Base-by-base conservation (phyloP, 768 basidiomycete species). In the Pholiota molesta region DNA sequence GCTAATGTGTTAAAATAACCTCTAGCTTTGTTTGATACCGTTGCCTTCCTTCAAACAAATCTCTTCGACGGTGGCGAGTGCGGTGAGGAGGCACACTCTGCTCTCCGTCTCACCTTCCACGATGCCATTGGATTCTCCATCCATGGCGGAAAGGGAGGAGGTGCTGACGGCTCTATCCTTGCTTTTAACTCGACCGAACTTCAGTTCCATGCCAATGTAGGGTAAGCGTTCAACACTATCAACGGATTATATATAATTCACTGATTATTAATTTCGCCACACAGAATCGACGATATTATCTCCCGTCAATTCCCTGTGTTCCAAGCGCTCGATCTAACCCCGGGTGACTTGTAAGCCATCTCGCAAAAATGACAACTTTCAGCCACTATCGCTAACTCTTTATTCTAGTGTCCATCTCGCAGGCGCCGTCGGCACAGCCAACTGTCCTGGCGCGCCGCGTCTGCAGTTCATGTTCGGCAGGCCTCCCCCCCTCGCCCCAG, bases 361-460 rank as follows among this genome's bases (percentile, higher is more conserved):
- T 8, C n/a, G 11, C 31, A 37, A 19, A 21, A 9, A 28, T 31
- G 31, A 31, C 31, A 26, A 26, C 6, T n/a, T 31, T 9, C 31
- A 2, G 1, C 31, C 9, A 9, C 31, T 9, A 31, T 31, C 31
- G n/a, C 42, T 17, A 6, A 54, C 26, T 1, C 7, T 17, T 52
- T 59, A 28, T 11, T 23, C n/a, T 21, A 68, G 68, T 29, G 56
- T 69, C 14, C 68, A 69, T 39, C 64, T 69, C 21, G 68, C 68
- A 19, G 68, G 44, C 13, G 68, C 68, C 10, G 70, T 75, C 55
- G 70, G 71, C 11, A 59, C 66, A 28, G 62, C 67, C 31, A 77
- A 77, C 67, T 78, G 76, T 55, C 75, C 75, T 3, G 77, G 77
- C 49, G 73, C 75, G 23, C 75, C 75, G 1, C 68, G 63, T 14